Percentiles rank a stretch among this genome's conserved stretches.
These are phyloP conservation scores for Umbelopsis sp. DNA, from an alignment of 192 early-diverging fungal genomes.

Conservation along the genomic window DNA sequence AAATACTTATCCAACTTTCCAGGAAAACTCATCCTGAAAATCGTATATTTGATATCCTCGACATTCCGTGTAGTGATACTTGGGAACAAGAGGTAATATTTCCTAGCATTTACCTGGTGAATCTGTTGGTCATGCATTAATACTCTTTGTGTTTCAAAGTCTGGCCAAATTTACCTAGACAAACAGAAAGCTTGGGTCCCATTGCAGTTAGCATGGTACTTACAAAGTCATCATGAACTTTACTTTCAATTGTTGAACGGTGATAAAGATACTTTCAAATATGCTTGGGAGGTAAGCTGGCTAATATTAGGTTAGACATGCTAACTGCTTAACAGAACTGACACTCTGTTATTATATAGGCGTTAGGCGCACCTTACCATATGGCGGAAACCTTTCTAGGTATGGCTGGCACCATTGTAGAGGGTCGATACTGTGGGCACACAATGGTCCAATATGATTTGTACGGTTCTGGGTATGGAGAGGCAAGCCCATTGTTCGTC, in stretches of 20 bases:
- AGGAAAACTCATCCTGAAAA: slow-evolving; percentile 45
- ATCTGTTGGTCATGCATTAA: background rate
- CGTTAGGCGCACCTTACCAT: slow-evolving; percentile 22
- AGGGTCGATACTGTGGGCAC: slow-evolving; percentile 33
- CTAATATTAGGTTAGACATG: no score
- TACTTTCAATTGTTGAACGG: slow-evolving; percentile 42
- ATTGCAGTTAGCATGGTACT: slow-evolving; percentile 37
- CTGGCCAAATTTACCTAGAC: slow-evolving; percentile 38
- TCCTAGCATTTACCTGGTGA: background rate
- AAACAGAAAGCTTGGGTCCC: slow-evolving; percentile 35
- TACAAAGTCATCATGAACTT: slow-evolving; percentile 32
- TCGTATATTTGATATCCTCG: slow-evolving; percentile 36
- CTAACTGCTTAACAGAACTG: no score
- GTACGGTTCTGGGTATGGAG: slow-evolving; percentile 4
- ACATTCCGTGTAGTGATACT: slow-evolving; percentile 33
- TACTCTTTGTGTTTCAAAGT: slow-evolving; percentile 17
- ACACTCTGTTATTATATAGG: background rate
- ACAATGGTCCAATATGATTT: slow-evolving; percentile 34
- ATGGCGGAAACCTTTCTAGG: slow-evolving; percentile 29
- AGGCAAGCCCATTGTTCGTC: slow-evolving; percentile 29
- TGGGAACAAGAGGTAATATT: slow-evolving; percentile 45
- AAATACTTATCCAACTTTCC: background rate
- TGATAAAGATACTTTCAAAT: slow-evolving; percentile 43
- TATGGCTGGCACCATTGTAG: slow-evolving; percentile 34
- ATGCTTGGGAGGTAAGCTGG: slow-evolving; percentile 28